A percentile compares a stretch with the other conserved stretches of the same genome.
phyloP scores from a whole-genome alignment of 345 rosid species.

The Limnanthes douglasii region DNA sequence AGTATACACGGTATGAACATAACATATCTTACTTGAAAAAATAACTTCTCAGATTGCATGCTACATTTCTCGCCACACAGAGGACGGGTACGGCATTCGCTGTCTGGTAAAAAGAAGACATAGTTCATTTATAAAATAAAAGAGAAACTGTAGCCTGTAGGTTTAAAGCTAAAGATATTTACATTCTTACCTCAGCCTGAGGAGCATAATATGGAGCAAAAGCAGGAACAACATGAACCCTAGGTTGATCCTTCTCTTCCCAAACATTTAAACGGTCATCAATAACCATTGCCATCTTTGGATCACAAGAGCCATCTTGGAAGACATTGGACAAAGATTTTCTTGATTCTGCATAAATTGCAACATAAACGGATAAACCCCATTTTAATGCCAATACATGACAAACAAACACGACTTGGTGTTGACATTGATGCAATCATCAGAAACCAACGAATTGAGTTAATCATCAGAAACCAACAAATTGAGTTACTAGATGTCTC shows the following conservation, averaged over 20 bases:
- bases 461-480: no score
- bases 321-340: slow-evolving; percentile 83
- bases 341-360: slow-evolving; percentile 68
- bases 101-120: slow-evolving; percentile 27
- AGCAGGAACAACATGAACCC: slow-evolving; percentile 93
- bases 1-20: slow-evolving; percentile 3
- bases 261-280: slow-evolving; percentile 95
- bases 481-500: no score
- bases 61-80: slow-evolving; percentile 98
- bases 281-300: slow-evolving; percentile 98
- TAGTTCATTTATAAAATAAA: no score
- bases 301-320: slow-evolving; percentile 80
- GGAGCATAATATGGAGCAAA: slow-evolving; percentile 96
- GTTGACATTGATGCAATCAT: no score
- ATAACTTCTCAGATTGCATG: slow-evolving; percentile 94
- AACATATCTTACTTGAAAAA: slow-evolving; percentile 73
- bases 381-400: no score
- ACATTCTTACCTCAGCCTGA: slow-evolving; percentile 88
- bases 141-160: no score
- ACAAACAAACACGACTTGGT: no score
- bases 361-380: no score
- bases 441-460: no score
- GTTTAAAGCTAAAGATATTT: no score
- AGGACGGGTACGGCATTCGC: slow-evolving; percentile 76
- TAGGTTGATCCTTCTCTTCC: slow-evolving; percentile 98